Conservation (phyloP, 345 rosid species). For the Brassica cretica region DNA sequence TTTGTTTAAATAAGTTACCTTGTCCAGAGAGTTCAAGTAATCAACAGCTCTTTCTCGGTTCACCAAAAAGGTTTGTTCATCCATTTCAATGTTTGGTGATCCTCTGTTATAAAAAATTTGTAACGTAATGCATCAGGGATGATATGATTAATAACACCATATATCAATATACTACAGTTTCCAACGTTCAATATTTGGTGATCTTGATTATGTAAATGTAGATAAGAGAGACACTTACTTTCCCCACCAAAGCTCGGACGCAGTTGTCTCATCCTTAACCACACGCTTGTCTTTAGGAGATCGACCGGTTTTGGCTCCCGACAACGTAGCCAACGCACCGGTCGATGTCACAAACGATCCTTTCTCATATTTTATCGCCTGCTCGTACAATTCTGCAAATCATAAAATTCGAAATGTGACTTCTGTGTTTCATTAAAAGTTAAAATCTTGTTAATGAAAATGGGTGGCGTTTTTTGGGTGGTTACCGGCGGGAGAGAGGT, state of each 20-base stretch:
- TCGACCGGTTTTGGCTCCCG: slow-evolving; percentile 91
- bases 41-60: slow-evolving; percentile 99
- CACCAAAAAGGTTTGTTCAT: slow-evolving; percentile 91
- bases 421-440: background rate
- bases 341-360: slow-evolving; percentile 78
- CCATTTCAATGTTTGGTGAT: slow-evolving; percentile 99
- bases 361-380: slow-evolving; percentile 76
- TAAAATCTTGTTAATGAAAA: background rate
- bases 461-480: background rate
- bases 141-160: background rate
- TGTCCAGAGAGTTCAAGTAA: slow-evolving; percentile 93
- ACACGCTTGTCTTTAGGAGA: slow-evolving; percentile 91
- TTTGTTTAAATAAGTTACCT: slow-evolving; percentile 45
- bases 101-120: slow-evolving; percentile 54
- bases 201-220: slow-evolving; percentile 4
- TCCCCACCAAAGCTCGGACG: slow-evolving; percentile 88
- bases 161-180: background rate
- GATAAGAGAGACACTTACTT: slow-evolving; percentile 53
- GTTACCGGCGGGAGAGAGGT: slow-evolving; percentile 92
- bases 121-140: background rate
- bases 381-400: slow-evolving; percentile 75
- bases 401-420: background rate
- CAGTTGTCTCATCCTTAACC: slow-evolving; percentile 72
- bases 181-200: background rate
- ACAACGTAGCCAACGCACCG: slow-evolving; percentile 86